These are phyloP conservation scores for Backusella tarrabulga DNA, from an alignment of 192 early-diverging fungal genomes.

Conservation along the genomic window DNA sequence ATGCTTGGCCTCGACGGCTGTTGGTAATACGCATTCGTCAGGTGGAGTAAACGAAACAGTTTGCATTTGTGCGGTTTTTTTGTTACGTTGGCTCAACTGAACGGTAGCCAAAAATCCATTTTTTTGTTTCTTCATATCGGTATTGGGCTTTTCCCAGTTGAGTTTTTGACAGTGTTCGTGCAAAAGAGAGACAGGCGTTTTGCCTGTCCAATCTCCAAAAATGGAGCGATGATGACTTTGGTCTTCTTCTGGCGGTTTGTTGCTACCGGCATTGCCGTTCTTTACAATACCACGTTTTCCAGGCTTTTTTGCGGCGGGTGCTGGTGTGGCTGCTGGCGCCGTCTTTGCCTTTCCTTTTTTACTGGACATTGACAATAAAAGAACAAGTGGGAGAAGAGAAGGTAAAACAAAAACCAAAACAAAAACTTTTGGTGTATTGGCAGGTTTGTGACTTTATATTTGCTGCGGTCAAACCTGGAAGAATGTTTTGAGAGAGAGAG, in stretches of 20 bases:
- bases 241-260: neutral
- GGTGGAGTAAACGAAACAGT: slow-evolving; percentile 41
- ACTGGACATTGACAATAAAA: slow-evolving; percentile 16
- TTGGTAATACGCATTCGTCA: slow-evolving; percentile 49
- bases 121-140: slow-evolving; percentile 46
- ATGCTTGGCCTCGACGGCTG: slow-evolving; percentile 61
- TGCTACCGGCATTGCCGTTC: slow-evolving; percentile 19
- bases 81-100: slow-evolving; percentile 56
- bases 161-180: slow-evolving; percentile 77
- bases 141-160: slow-evolving; percentile 71
- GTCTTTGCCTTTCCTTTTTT: slow-evolving; percentile 21
- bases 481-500: too few species aligned
- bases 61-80: slow-evolving; percentile 55
- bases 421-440: slow-evolving; percentile 2
- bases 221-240: slow-evolving; percentile 31
- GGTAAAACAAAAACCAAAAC: neutral
- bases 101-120: slow-evolving; percentile 46
- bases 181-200: slow-evolving; percentile 74
- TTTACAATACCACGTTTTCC: slow-evolving; percentile 18
- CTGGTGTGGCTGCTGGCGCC: neutral
- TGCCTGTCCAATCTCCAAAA: slow-evolving; percentile 87
- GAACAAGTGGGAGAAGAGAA: neutral
- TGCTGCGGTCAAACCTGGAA: neutral
- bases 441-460: neutral
- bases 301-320: neutral